Conservation (phyloP, 768 basidiomycete species). For the Termitomyces sp. region DNA sequence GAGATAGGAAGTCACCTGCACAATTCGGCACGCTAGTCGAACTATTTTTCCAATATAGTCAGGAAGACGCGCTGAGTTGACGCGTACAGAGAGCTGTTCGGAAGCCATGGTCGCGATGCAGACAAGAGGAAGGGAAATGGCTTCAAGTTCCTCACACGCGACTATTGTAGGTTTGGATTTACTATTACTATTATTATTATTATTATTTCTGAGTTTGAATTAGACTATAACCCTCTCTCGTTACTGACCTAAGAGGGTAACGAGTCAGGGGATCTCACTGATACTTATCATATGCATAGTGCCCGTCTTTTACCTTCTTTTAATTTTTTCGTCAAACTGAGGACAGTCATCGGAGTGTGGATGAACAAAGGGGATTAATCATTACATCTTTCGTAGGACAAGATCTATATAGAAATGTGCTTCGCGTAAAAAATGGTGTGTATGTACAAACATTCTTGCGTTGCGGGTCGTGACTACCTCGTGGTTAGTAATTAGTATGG, state of each 20-base stretch:
- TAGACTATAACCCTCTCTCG: too few relatives aligned
- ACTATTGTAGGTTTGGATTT: neutral
- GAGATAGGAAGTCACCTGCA: slow-evolving; percentile 38
- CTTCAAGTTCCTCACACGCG: neutral
- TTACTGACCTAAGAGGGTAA: too few relatives aligned
- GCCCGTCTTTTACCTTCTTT: too few relatives aligned
- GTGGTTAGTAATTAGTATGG: slow-evolving; percentile 15
- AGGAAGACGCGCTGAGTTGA: slow-evolving; percentile 59
- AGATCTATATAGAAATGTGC: neutral
- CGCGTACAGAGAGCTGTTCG: slow-evolving; percentile 40
- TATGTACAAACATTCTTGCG: slow-evolving; percentile 1
- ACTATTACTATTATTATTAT: too few relatives aligned
- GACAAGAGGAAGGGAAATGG: neutral
- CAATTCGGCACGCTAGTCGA: slow-evolving; percentile 57
- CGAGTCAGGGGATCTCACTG: too few relatives aligned
- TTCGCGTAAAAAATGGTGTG: neutral
- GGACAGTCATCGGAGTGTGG: neutral
- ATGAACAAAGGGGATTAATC: neutral
- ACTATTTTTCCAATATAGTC: slow-evolving; percentile 53
- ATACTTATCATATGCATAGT: too few relatives aligned
- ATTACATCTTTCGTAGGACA: neutral
- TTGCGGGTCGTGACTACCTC: slow-evolving; percentile 9
- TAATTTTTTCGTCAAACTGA: too few relatives aligned
- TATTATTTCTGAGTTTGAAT: too few relatives aligned
- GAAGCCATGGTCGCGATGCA: slow-evolving; percentile 34